Evolutionary conservation across 768 basidiomycete species (phyloP).

Genomic region (Lyophyllum shimeji): DNA sequence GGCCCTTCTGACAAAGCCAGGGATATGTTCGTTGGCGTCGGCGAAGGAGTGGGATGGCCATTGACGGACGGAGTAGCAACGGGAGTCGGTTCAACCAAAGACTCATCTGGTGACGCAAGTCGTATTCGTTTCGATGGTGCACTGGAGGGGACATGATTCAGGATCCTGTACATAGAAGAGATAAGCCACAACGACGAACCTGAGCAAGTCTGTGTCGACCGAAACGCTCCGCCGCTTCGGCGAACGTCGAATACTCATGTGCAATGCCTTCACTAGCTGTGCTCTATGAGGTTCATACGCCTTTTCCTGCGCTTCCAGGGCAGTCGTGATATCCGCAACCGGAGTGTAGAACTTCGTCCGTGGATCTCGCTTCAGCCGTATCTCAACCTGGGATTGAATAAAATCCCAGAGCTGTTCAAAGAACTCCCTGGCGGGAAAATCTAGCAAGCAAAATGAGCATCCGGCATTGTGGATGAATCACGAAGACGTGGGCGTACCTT

Average conservation of each 20-base stretch:
- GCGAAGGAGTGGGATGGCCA: constrained; percentile 41
- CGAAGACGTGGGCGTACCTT: constrained; percentile 32
- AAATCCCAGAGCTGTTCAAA: constrained; percentile 48
- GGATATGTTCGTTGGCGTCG: constrained; percentile 44
- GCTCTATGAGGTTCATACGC: constrained; percentile 32
- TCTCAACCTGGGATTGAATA: constrained; percentile 30
- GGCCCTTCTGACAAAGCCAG: constrained; percentile 30
- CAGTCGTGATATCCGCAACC: constrained; percentile 28
- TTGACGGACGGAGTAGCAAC: constrained; percentile 35
- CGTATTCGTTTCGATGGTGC: constrained; percentile 43
- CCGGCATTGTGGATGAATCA: neutral
- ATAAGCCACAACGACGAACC: constrained; percentile 31
- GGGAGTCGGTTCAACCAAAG: constrained; percentile 30
- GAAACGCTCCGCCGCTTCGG: constrained; percentile 48
- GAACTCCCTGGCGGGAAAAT: constrained; percentile 49
- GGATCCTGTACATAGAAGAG: neutral
- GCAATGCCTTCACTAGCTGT: constrained; percentile 36
- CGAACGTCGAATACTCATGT: constrained; percentile 41
- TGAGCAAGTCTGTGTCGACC: constrained; percentile 34
- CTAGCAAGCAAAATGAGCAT: constrained; percentile 19
- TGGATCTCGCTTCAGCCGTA: constrained; percentile 6
- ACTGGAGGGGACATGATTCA: constrained; percentile 15
- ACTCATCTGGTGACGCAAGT: constrained; percentile 32
- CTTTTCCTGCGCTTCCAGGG: constrained; percentile 31
- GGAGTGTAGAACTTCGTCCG: constrained; percentile 25